Conservation (phyloP, 23 red algal genomes). For the Agarophyton chilense region DNA sequence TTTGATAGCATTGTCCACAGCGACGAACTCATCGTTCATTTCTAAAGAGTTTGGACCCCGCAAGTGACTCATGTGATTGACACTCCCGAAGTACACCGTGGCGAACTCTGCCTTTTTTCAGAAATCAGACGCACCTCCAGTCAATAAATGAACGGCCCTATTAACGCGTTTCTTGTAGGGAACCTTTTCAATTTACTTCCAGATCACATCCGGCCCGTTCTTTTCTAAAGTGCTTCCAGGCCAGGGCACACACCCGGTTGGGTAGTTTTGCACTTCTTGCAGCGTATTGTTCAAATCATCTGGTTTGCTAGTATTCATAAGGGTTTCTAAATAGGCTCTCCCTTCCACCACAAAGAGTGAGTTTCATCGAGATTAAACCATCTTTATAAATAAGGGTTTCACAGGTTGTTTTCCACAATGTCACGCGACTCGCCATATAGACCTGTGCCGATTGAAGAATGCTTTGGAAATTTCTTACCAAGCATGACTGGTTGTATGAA, state of each 20-base stretch:
- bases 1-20: conserved; percentile 49
- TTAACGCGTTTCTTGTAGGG: conserved; percentile 36
- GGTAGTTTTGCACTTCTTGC: conserved; percentile 18
- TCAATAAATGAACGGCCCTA: conserved; percentile 37
- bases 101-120: conserved; percentile 44
- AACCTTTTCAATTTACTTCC: conserved; percentile 45
- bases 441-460: conserved; percentile 73
- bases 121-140: conserved; percentile 21
- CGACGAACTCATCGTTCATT: conserved; percentile 54
- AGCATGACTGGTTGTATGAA: conserved; percentile 85
- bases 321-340: conserved; percentile 78
- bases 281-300: not conserved
- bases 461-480: conserved; percentile 74
- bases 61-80: conserved; percentile 73
- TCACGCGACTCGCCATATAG: conserved; percentile 68
- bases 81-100: conserved; percentile 71
- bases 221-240: conserved; percentile 65
- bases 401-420: conserved; percentile 75
- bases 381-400: conserved; percentile 34
- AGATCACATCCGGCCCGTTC: conserved; percentile 52
- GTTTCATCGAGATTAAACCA: conserved; percentile 63
- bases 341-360: conserved; percentile 64
- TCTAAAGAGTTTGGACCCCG: conserved; percentile 54
- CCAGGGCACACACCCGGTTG: conserved; percentile 67
- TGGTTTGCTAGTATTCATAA: conserved; percentile 3